Conservation (phyloP, 495 filamentous ascomycete genomes). For the Xylona heveae region DNA sequence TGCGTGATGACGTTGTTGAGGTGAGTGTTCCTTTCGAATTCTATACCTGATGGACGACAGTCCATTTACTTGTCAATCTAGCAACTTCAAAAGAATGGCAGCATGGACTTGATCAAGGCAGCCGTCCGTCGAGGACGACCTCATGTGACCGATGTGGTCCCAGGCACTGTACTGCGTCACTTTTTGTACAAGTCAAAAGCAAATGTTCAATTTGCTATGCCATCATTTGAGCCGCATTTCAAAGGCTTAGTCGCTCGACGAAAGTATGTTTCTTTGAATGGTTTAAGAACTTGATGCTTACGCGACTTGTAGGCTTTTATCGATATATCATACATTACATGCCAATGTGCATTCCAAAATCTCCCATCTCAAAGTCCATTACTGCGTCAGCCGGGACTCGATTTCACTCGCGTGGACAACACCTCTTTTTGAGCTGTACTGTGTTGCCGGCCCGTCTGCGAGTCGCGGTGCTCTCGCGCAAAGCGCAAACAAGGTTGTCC, state of each 20-base stretch:
- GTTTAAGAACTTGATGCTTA: background rate
- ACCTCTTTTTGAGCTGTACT: constrained; percentile 81
- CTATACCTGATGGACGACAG: background rate
- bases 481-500: constrained; percentile 65
- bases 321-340: constrained; percentile 68
- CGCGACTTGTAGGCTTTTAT: constrained; percentile 36
- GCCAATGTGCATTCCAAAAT: constrained; percentile 65
- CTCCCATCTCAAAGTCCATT: constrained; percentile 64
- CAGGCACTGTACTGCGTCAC: constrained; percentile 61
- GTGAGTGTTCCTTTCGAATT: constrained; percentile 13
- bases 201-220: constrained; percentile 93
- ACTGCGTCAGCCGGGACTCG: constrained; percentile 48
- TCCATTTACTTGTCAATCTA: constrained; percentile 7
- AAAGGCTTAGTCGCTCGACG: constrained; percentile 38
- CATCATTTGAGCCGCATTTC: constrained; percentile 56
- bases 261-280: constrained; percentile 20
- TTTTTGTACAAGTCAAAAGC: constrained; percentile 85
- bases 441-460: constrained; percentile 61
- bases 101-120: constrained; percentile 48
- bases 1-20: constrained; percentile 61
- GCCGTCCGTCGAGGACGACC: constrained; percentile 54
- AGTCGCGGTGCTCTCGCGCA: constrained; percentile 61
- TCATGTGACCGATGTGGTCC: constrained; percentile 47
- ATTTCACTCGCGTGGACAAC: constrained; percentile 80
- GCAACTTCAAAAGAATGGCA: constrained; percentile 54